Evolutionary conservation across 164 flowering plant genomes (phyloP), one percentile per base, ranked within the genome.

Genomic region (Akebia trifoliata): DNA sequence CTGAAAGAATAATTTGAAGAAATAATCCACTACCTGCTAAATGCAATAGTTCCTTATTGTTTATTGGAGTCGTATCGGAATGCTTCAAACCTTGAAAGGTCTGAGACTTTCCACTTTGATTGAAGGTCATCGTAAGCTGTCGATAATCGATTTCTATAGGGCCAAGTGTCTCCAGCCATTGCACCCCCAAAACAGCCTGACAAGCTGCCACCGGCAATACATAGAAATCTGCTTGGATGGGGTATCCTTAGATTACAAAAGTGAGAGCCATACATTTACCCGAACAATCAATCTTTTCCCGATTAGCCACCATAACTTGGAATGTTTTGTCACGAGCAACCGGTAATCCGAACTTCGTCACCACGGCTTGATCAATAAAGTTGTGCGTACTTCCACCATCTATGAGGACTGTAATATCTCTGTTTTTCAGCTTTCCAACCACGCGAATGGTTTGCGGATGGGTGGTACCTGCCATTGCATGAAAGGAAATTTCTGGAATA

Each of bases 371-470:
- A 14, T 54, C 42, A 54, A 54, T 36, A 47, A 47, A 47, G 31
- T 47, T 47, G 24, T 47, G 10, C 14, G 51, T 47, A 47, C 51
- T 47, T 8, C 55, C 38, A 6, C 21, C 57, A 22, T 34, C 57
- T 7, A 54, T 54, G 9, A 54, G 44, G 17, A 37, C n/a, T 1
- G n/a, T 52, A 25, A 52, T 2, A 15, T 52, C 14, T 8, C 9
- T 32, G n/a, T 32, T 34, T 17, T 52, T 8, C 1, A 52, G 17
- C 6, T 22, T 54, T 1, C 29, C 28, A 8, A 12, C 2, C 7
- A 54, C 44, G 1, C 57, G 30, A 54, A 54, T 34, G 30, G 57
- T 54, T 37, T 54, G 42, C 11, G 44, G 44, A 45, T 53, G 56
- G 14, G 8, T 12, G 14, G 42, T 18, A 4, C 25, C 14, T 2